A percentile compares a stretch with the other conserved stretches of the same genome.
Evolutionary conservation across 768 basidiomycete genomes (phyloP).

Genomic region (Coprinopsis cinerea): DNA sequence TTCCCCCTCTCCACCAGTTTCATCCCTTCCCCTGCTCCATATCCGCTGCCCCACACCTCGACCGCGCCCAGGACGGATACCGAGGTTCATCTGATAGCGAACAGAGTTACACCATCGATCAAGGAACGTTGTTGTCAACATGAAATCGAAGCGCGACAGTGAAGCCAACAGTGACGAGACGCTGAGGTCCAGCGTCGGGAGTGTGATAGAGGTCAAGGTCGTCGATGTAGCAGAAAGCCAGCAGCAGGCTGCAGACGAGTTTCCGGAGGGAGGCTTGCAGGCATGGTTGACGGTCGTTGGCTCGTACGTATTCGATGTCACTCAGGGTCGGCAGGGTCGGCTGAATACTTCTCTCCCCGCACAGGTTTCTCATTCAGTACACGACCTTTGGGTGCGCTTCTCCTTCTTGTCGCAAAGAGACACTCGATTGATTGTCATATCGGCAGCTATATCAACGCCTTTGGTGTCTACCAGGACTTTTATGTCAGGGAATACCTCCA

Average conservation of each 20-base stretch:
- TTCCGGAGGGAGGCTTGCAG: constrained; percentile 13
- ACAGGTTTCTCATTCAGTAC: constrained; percentile 32
- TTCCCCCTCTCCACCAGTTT: background rate
- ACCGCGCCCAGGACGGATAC: background rate
- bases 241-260: background rate
- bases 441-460: constrained; percentile 23
- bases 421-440: background rate
- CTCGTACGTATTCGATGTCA: constrained; percentile 21
- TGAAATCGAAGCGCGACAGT: constrained; percentile 2
- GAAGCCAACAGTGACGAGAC: constrained; percentile 3
- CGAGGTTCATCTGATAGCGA: background rate
- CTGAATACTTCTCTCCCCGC: background rate
- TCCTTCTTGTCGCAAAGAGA: background rate
- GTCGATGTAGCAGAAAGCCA: background rate
- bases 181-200: background rate
- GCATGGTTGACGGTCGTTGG: constrained; percentile 29
- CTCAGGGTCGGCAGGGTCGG: background rate
- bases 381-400: constrained; percentile 33
- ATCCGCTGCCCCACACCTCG: background rate
- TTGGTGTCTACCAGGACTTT: constrained; percentile 27
- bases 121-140: background rate
- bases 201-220: constrained; percentile 1
- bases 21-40: background rate
- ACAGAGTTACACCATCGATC: background rate
- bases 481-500: constrained; percentile 24